Evolutionary conservation across 78 protist species (phyloP).

Genomic region (Diacronema lutheri): DNA sequence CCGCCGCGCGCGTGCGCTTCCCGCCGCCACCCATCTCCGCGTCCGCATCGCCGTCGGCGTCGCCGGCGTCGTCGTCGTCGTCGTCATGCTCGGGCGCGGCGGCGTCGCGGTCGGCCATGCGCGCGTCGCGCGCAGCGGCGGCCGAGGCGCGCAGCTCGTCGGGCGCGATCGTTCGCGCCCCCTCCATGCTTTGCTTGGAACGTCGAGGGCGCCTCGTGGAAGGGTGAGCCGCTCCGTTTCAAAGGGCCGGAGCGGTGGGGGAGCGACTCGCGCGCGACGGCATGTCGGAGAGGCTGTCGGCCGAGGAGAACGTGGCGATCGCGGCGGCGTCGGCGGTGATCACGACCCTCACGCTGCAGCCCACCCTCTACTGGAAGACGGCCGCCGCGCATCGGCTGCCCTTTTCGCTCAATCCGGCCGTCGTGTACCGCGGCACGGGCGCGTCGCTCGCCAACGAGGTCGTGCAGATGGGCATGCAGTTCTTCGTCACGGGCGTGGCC

Average conservation of each 20-base stretch:
- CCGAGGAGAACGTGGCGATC: background rate
- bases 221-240: too few relatives aligned
- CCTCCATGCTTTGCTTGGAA: too few relatives aligned
- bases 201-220: too few relatives aligned
- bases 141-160: too few relatives aligned
- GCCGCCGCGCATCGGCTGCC: conserved; percentile 21
- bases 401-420: conserved; percentile 3
- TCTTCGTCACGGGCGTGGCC: background rate
- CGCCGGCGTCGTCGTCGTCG: background rate
- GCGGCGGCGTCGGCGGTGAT: background rate
- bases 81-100: too few relatives aligned
- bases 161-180: too few relatives aligned
- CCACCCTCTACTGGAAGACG: conserved; percentile 30
- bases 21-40: too few relatives aligned
- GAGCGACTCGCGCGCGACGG: too few relatives aligned
- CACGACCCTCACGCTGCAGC: conserved; percentile 5
- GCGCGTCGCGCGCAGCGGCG: too few relatives aligned
- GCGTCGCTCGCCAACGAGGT: background rate
- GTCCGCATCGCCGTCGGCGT: too few relatives aligned
- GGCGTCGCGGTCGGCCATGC: too few relatives aligned
- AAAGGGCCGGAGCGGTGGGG: too few relatives aligned
- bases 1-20: background rate
- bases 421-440: conserved; percentile 23
- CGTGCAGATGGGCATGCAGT: background rate
- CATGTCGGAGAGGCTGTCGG: background rate